A percentile compares a stretch with the other conserved stretches of the same genome.
These are phyloP conservation scores for Pleurotus sapidus DNA, from an alignment of 768 basidiomycete genomes.

Conservation along the genomic window DNA sequence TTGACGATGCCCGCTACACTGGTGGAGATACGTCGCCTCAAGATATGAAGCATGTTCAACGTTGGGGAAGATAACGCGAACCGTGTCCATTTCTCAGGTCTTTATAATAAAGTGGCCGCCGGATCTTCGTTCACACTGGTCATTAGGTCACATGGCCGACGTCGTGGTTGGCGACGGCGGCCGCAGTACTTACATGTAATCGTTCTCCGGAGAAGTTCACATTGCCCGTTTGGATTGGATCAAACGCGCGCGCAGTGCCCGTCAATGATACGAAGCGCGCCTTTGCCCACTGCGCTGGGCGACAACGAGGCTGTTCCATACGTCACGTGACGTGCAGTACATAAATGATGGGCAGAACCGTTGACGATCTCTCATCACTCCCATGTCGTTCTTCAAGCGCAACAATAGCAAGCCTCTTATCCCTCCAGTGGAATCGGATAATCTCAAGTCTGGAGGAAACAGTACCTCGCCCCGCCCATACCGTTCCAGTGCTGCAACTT, in stretches of 20 bases:
- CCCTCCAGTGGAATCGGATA: conserved; percentile 55
- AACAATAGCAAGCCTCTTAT: conserved; percentile 59
- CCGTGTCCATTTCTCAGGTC: not conserved
- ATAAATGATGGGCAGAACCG: not conserved
- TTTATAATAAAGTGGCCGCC: not conserved
- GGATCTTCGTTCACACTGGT: not conserved
- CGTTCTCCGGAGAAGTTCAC: not conserved
- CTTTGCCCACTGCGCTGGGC: too few relatives aligned
- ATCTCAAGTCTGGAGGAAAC: conserved; percentile 25
- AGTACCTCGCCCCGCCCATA: conserved; percentile 38
- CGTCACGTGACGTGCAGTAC: conserved; percentile 3
- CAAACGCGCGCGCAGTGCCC: not conserved
- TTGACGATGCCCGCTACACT: conserved; percentile 10
- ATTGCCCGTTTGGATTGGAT: not conserved
- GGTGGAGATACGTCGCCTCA: not conserved
- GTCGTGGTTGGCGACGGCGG: too few relatives aligned
- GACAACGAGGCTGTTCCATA: not conserved
- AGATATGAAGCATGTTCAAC: not conserved
- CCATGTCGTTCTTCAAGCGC: conserved; percentile 69
- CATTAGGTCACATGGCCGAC: not conserved
- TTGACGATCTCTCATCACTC: conserved; percentile 2
- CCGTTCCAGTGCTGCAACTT: conserved; percentile 57
- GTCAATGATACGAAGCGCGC: too few relatives aligned
- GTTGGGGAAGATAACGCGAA: not conserved
- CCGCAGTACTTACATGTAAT: too few relatives aligned